Evolutionary conservation across 306 rosid species (phyloP).

Genomic region (Vigna reflexopilosa): DNA sequence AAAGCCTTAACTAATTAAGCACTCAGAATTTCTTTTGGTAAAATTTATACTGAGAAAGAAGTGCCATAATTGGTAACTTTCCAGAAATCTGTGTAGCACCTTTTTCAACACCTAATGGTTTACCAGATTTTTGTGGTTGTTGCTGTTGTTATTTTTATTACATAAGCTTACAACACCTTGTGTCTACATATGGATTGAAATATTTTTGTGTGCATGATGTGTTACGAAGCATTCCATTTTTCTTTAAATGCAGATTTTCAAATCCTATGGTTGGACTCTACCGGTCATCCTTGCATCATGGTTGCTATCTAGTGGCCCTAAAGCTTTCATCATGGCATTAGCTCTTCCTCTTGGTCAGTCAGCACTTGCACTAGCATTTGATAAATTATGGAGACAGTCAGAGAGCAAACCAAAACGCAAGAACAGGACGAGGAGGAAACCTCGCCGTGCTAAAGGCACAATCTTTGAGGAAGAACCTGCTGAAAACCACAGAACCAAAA

Average conservation of each 20-base stretch:
- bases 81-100: not conserved
- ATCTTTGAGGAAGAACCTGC: conserved; percentile 50
- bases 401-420: conserved; percentile 64
- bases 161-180: not conserved
- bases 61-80: not conserved
- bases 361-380: conserved; percentile 74
- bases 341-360: conserved; percentile 90
- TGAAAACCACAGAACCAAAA: conserved; percentile 50
- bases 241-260: conserved; percentile 69
- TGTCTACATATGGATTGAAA: not conserved
- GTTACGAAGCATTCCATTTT: conserved; percentile 43
- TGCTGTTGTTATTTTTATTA: not conserved
- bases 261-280: conserved; percentile 85
- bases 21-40: too few species aligned
- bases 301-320: conserved; percentile 74
- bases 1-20: not conserved
- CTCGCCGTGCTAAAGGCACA: conserved; percentile 37
- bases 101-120: not conserved
- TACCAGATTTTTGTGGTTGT: not conserved
- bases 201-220: conserved; percentile 28
- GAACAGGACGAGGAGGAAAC: conserved; percentile 61
- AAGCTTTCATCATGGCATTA: conserved; percentile 93
- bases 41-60: too few species aligned
- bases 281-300: conserved; percentile 68
- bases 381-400: conserved; percentile 71